phyloP scores from a whole-genome alignment of 2,329 filamentous ascomycete species.

The Curvularia hawaiiensis region DNA sequence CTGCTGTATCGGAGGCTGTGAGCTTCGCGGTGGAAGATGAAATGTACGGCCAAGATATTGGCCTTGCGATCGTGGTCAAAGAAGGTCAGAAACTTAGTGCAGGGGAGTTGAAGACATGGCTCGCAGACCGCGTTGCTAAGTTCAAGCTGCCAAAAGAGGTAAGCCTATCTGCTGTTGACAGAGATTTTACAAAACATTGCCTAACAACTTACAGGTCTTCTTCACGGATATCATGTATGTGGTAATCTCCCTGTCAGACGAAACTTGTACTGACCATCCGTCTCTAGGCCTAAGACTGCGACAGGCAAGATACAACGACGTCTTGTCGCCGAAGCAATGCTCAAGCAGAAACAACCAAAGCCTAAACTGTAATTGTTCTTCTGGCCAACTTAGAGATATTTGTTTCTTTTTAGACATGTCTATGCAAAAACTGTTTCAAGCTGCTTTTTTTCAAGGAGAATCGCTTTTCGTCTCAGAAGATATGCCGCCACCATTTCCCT shows the following conservation, averaged over 20 bases:
- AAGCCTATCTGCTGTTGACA: constrained; percentile 30
- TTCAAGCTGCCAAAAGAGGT: constrained; percentile 88
- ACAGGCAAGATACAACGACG: constrained; percentile 87
- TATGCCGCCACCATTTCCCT: constrained; percentile 11
- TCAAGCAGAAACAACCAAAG: constrained; percentile 66
- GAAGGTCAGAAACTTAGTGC: constrained; percentile 59
- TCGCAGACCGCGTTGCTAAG: constrained; percentile 73
- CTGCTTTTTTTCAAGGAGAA: not conserved
- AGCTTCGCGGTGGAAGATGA: constrained; percentile 84
- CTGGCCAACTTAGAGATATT: constrained; percentile 3
- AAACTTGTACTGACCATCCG: constrained; percentile 13
- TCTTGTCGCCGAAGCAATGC: constrained; percentile 85
- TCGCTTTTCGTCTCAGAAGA: not conserved
- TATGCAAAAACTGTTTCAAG: not conserved
- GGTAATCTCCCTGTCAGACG: not conserved
- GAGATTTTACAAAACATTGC: constrained; percentile 15
- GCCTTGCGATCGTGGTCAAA: constrained; percentile 76
- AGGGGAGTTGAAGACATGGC: constrained; percentile 70
- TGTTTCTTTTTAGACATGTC: constrained; percentile 7
- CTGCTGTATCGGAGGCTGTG: constrained; percentile 76
- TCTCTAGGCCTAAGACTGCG: constrained; percentile 73
- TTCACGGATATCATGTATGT: constrained; percentile 74
- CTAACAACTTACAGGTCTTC: constrained; percentile 63
- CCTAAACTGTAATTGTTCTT: constrained; percentile 55
- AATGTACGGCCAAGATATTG: constrained; percentile 82